Base-by-base conservation (phyloP, 1,284 basidiomycete species). In the Fistulinella cinereoalba region DNA sequence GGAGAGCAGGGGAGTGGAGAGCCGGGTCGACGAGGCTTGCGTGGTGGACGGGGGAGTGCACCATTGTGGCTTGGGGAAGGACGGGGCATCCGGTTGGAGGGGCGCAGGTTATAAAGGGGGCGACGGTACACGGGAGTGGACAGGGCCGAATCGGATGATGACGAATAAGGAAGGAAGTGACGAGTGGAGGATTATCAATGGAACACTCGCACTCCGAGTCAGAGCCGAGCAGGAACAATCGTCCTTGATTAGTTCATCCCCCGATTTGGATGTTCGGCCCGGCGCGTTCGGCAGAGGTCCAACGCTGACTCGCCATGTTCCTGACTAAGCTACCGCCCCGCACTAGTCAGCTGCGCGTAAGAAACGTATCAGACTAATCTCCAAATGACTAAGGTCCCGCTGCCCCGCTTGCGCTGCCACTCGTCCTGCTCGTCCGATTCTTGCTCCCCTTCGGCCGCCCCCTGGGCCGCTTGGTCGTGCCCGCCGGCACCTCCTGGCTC, bases 21-120 rank as follows among this genome's bases (percentile, higher is more conserved):
- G 79, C 61, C 16, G 81, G 70, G 64, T 85, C 77, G 42, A 86
- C 76, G 57, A 85, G 80, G 56, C 74, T 77, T 3, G 81, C 81
- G 25, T 69, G 74, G 67, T 86, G 82, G 36, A 83, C 49, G 7
- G 76, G 67, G 2, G 70, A 72, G 41, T 43, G 50, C 1, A 37
- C 31, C 60, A 62, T 62, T 36, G 51, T 31, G 7, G 40, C 44
- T 39, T 16, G 19, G 33, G 27, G 5, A 43, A 6, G 34, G 33
- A 27, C 32, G 38, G 32, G 16, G 22, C 54, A 53, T 50, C 43
- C 24, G 16, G 6, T 16, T 43, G 37, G 37, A 41, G 36, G 46
- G 39, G 10, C 15, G 38, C 15, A 31, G 15, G 52, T 66, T 67
- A 68, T 67, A 64, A 68, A 66, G 63, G 60, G 61, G 48, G 44